Percentiles rank a stretch among this genome's conserved stretches.
These are phyloP conservation scores for Corinectria fuckeliana DNA, from an alignment of 2,329 filamentous ascomycete genomes.

Conservation along the genomic window DNA sequence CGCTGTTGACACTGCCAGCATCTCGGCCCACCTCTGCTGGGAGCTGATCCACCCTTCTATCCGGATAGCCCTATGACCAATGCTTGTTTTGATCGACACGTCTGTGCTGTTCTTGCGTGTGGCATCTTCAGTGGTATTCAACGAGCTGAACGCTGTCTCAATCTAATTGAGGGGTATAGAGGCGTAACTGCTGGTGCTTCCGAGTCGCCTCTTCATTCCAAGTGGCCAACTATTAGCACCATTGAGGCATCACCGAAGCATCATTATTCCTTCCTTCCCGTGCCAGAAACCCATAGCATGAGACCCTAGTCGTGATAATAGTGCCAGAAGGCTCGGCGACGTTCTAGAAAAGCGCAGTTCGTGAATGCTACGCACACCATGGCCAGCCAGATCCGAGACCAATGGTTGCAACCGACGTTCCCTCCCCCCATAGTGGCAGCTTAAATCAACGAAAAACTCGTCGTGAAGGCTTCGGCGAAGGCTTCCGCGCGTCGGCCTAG, in stretches of 20 bases:
- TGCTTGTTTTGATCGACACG: neutral
- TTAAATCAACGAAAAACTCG: no score
- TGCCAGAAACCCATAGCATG: neutral
- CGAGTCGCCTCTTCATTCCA: neutral
- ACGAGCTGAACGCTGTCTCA: no score
- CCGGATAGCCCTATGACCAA: neutral
- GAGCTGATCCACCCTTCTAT: neutral
- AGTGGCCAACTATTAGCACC: neutral
- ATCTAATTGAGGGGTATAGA: no score
- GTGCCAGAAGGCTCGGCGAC: neutral
- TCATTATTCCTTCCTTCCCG: neutral
- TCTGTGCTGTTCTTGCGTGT: no score
- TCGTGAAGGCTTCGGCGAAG: neutral
- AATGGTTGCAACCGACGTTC: neutral
- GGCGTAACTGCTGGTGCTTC: neutral
- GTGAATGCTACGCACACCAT: neutral
- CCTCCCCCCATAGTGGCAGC: no score
- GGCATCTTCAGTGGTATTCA: no score
- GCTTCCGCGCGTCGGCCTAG: neutral
- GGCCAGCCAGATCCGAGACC: neutral
- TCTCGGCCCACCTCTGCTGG: no score
- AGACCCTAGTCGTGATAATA: neutral
- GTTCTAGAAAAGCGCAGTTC: neutral
- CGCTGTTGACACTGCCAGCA: no score
- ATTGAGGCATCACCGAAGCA: neutral